phyloP scores from a whole-genome alignment of 441 rosid genomes.

The Kokia cookei region DNA sequence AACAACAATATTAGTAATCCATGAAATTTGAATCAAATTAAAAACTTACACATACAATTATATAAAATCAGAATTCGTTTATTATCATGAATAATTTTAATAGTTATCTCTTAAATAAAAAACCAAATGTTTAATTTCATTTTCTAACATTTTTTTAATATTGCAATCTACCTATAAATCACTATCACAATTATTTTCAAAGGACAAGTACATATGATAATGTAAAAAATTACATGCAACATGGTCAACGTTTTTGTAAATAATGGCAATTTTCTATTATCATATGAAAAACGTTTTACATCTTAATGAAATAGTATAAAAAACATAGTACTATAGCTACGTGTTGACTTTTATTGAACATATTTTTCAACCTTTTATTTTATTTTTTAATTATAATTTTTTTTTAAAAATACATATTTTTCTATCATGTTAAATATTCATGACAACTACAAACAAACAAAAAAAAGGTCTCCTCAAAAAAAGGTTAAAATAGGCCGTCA shows the following conservation, averaged over 20 bases:
- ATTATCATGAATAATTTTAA: too few relatives aligned
- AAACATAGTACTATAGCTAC: not conserved
- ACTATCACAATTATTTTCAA: too few relatives aligned
- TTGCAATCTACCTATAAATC: too few relatives aligned
- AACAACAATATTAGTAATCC: too few relatives aligned
- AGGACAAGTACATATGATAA: not conserved
- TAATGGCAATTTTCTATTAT: not conserved
- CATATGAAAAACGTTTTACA: not conserved
- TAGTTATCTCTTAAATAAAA: too few relatives aligned
- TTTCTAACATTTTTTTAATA: too few relatives aligned
- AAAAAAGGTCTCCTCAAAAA: not conserved
- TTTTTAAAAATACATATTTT: too few relatives aligned
- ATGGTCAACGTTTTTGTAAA: not conserved
- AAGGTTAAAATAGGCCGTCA: not conserved
- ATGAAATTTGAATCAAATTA: too few relatives aligned
- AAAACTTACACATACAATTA: too few relatives aligned
- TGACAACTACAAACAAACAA: too few relatives aligned
- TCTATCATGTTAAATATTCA: not conserved
- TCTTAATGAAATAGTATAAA: not conserved
- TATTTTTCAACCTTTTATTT: not conserved
- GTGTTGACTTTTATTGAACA: not conserved
- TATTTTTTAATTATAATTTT: not conserved
- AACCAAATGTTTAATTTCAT: too few relatives aligned
- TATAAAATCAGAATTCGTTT: too few relatives aligned
- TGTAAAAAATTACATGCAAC: not conserved